Conservation (phyloP, 805 yeast species). For the Millerozyma miso region DNA sequence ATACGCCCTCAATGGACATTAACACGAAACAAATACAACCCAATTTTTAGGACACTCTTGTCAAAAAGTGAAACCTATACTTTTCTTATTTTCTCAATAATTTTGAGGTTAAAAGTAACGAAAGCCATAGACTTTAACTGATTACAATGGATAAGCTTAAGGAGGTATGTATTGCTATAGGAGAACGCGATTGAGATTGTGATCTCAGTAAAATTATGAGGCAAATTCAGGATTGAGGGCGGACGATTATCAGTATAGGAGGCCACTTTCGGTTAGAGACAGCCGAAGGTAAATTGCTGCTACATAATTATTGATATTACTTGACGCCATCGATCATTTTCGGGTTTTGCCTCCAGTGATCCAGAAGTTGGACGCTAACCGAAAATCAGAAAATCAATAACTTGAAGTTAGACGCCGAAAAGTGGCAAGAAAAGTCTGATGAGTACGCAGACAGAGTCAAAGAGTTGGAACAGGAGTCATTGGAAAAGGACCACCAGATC, state of each 20-base stretch:
- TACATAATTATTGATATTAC: too few relatives aligned
- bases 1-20: neutral
- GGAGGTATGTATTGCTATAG: conserved; percentile 41
- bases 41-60: neutral
- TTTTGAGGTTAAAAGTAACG: neutral
- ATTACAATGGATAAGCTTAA: conserved; percentile 54
- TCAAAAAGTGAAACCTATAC: neutral
- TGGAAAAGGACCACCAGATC: conserved; percentile 93
- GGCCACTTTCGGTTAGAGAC: too few relatives aligned
- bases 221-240: too few relatives aligned
- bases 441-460: conserved; percentile 77
- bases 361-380: neutral
- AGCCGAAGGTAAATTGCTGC: too few relatives aligned
- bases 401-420: conserved; percentile 91
- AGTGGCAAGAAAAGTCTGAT: conserved; percentile 96
- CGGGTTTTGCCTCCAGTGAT: too few relatives aligned
- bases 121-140: neutral
- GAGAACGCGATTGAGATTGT: too few relatives aligned
- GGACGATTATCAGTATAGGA: too few relatives aligned
- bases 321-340: too few relatives aligned
- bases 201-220: too few relatives aligned
- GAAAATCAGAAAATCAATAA: conserved; percentile 67
- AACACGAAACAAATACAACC: neutral
- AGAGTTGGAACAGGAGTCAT: conserved; percentile 85
- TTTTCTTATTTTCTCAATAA: neutral